Base-by-base conservation (phyloP, 805 yeast species). In the Ogataea corticis region DNA sequence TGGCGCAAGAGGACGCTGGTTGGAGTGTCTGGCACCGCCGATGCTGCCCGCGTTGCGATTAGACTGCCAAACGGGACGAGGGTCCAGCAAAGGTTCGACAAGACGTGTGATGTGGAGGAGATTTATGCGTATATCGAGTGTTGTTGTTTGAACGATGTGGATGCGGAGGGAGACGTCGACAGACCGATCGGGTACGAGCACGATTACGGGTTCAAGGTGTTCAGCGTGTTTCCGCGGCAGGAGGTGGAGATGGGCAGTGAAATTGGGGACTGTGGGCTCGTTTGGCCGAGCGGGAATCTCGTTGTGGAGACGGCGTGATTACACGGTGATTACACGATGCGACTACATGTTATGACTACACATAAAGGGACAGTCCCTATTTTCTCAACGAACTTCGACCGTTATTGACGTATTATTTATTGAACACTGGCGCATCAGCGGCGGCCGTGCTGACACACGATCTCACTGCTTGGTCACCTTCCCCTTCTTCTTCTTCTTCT, bases 71-170 rank as follows among this genome's bases (percentile, higher is more conserved):
- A 72, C 47, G 95, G 96, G 2, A 71, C 70, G 39, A 75, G 97
- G 47, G 59, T 79, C 0, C 68, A 75, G 7, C 62, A 79, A 54
- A 59, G 75, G 58, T 70, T 88, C 48, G 60, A 68, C 35, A 72
- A 76, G 12, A 59, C 67, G 21, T 67, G 71, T 12, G 57, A 73
- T 1, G 63, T 88, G 1, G 82, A 79, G 44, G 90, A 86, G 42
- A 66, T 92, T 12, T 85, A 83, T 59, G 85, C 90, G 9, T 83
- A 72, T 57, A 85, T 83, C 14, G 95, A 87, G 51, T 68, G 84
- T 50, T 44, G 55, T 2, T 43, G 59, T 16, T 49, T 59, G 15
- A 49, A 54, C 12, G 49, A 51, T 6, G 57, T 57, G 6, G 62
- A 57, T 11, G 54, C 59, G 10, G 77, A 77, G 4, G 57, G 50